phyloP scores from a whole-genome alignment of 1,284 basidiomycete genomes.

The Filobasidium uniguttulatum region DNA sequence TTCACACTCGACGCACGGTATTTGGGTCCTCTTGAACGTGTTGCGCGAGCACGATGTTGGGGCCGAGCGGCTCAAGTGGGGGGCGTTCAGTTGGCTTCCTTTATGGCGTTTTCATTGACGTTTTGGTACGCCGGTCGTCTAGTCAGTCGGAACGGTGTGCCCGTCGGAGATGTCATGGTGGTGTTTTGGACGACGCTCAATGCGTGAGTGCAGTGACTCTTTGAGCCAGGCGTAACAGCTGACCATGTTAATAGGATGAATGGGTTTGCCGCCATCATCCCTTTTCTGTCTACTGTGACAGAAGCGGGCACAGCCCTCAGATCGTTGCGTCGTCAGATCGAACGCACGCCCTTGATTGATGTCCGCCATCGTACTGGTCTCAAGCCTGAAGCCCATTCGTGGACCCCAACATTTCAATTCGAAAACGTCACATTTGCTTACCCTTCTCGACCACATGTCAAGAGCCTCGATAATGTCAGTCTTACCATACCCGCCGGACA shows the following conservation, averaged over 20 bases:
- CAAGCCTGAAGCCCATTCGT: slow-evolving; percentile 1
- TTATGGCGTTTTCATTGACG: slow-evolving; percentile 18
- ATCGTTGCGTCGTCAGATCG: slow-evolving; percentile 26
- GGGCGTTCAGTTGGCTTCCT: slow-evolving; percentile 21
- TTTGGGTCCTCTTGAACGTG: slow-evolving; percentile 26
- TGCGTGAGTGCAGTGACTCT: too few species aligned
- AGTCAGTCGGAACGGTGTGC: slow-evolving; percentile 17
- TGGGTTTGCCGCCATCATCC: slow-evolving; percentile 19
- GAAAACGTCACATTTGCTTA: slow-evolving; percentile 38
- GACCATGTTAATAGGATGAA: too few species aligned
- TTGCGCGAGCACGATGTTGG: slow-evolving; percentile 23
- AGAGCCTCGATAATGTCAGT: slow-evolving; percentile 43
- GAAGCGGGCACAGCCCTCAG: slow-evolving; percentile 15
- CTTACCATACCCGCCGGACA: slow-evolving; percentile 30
- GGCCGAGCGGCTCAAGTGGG: slow-evolving; percentile 20
- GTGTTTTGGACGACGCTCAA: too few species aligned
- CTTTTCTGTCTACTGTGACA: slow-evolving; percentile 23
- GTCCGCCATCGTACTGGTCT: slow-evolving; percentile 21
- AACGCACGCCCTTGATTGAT: slow-evolving; percentile 28
- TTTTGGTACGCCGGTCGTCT: slow-evolving; percentile 37
- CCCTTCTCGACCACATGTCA: slow-evolving; percentile 35
- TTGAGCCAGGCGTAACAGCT: too few species aligned
- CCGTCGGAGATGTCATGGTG: too few species aligned
- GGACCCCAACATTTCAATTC: slow-evolving; percentile 39
- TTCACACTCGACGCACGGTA: slow-evolving; percentile 28